Conservation (phyloP, 2,329 filamentous ascomycete species). For the Aspergillus candidus region DNA sequence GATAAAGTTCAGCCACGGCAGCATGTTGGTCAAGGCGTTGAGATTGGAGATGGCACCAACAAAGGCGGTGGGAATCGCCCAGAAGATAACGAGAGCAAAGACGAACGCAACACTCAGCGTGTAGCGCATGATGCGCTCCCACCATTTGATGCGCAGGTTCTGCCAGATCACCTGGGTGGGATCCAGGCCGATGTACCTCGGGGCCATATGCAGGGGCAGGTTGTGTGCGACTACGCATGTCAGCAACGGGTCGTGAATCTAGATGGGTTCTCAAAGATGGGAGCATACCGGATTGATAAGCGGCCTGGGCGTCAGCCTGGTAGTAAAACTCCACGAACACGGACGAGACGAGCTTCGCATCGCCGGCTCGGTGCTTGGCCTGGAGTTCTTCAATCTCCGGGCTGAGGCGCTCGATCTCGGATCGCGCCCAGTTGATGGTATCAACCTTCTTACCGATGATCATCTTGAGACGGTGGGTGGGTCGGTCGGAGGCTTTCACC, state of each 20-base stretch:
- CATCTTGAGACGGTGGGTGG: constrained; percentile 66
- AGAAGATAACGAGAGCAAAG: constrained; percentile 76
- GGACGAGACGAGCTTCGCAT: constrained; percentile 62
- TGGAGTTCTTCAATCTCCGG: constrained; percentile 66
- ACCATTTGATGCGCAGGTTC: constrained; percentile 77
- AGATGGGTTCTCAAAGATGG: not conserved
- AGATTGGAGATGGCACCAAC: constrained; percentile 87
- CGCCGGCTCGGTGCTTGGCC: constrained; percentile 58
- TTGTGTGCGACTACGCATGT: constrained; percentile 63
- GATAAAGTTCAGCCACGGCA: constrained; percentile 70
- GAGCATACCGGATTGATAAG: constrained; percentile 61
- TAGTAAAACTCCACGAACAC: constrained; percentile 87
- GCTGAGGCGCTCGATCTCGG: constrained; percentile 68
- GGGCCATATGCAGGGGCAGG: constrained; percentile 77
- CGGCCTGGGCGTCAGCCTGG: constrained; percentile 77
- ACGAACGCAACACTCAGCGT: constrained; percentile 67
- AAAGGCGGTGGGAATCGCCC: constrained; percentile 68
- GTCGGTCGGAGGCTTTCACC: constrained; percentile 66
- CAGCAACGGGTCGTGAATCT: not conserved
- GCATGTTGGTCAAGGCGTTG: constrained; percentile 55
- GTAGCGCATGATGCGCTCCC: constrained; percentile 70
- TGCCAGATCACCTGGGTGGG: constrained; percentile 82
- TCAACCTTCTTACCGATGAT: constrained; percentile 84
- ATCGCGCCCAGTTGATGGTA: constrained; percentile 83
- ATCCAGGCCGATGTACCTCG: constrained; percentile 74